Evolutionary conservation across 2,329 filamentous ascomycete genomes (phyloP), one percentile per base, ranked within the genome.

Genomic region (Furcasterigmium furcatum): DNA sequence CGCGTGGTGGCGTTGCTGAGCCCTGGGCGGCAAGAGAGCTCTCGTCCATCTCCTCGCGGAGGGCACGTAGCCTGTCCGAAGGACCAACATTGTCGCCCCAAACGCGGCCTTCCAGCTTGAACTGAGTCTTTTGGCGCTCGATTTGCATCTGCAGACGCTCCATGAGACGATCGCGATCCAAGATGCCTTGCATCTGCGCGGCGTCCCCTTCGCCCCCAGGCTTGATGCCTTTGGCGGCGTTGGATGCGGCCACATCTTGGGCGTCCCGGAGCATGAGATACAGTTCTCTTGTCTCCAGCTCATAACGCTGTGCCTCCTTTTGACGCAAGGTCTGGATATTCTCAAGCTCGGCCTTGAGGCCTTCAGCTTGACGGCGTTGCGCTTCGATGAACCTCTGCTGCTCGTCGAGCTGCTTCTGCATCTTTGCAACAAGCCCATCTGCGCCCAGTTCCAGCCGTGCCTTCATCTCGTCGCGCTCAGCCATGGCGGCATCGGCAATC

Each of bases 231-330:
- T 82, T 84, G 45, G 69, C 70, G 44, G 90, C 88, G 57, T 89
- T 88, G 4, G 92, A 91, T 20, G 91, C 91, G 38, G 92, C 92
- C 54, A 96, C 90, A 59, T 99, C 92, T 67, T 97, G 92, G 30
- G 94, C 92, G 67, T 99, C 94, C 50, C 92, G 84, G 52, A 99
- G 85, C 94, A 99, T 99, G 46, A 99, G 85, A 66, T 97, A 99
- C 19, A 99, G 72, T 67, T 99, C 94, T 70, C 94, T 80, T 2
- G 92, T 97, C 69, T 99, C 94, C 24, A 99, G 74, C 68, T 99
- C 94, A 59, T 96, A 95, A 43, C 94, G 82, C 67, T 97, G 94
- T 29, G 95, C 79, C 63, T 97, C 92, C 65, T 95, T 91, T 16
- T 88, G 87, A 49, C 92, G 82, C 51, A 96, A 72, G 13, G 89